Evolutionary conservation across 306 rosid genomes (phyloP), one percentile per base, ranked within the genome.

Genomic region (Oxytropis ochrocephala): DNA sequence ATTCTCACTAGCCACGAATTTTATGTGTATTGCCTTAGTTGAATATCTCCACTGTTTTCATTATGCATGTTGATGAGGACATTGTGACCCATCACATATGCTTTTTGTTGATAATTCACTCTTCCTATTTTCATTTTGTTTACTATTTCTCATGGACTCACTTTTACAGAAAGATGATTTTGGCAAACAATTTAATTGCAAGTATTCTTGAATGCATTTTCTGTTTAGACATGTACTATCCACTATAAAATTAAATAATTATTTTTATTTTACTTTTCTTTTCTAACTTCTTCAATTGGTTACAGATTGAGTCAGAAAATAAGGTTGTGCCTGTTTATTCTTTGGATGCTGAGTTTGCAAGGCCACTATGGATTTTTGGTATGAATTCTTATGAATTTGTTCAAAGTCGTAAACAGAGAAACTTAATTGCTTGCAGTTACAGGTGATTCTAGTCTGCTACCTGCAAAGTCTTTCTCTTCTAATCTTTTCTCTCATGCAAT

Each of bases 301-400:
- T 68, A 75, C 90, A 93, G 98, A 82, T 81, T 81, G 98, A 90
- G 77, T 86, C 85, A 19, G 79, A 68, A 75, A 88, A 87, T 71
- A 84, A 88, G 86, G 97, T 85, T 2, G 30, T 83, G 53, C 76
- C 91, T 41, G 73, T 94, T 73, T 84, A 80, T 81, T 79, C 91
- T 64, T 75, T 94, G 80, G 87, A 84, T 53, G 96, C 98, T 7
- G 96, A 94, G 70, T 94, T 94, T 82, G 72, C 98, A 14, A 82
- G 83, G 77, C 98, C 97, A 4, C 71, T 85, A 24, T 94, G 96
- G 99, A 44, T 79, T 70, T 94, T 85, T 58, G 99, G 97, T 14
- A 64, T 50, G 44, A 89, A 89, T 71, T 94, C 99, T 67, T 91
- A 88, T 84, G 98, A 87, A 47, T 46, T 94, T 60, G 69, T 89